A percentile compares a stretch with the other conserved stretches of the same genome.
Evolutionary conservation across 495 filamentous ascomycete species (phyloP).

Genomic region (Xylaria intraflava): DNA sequence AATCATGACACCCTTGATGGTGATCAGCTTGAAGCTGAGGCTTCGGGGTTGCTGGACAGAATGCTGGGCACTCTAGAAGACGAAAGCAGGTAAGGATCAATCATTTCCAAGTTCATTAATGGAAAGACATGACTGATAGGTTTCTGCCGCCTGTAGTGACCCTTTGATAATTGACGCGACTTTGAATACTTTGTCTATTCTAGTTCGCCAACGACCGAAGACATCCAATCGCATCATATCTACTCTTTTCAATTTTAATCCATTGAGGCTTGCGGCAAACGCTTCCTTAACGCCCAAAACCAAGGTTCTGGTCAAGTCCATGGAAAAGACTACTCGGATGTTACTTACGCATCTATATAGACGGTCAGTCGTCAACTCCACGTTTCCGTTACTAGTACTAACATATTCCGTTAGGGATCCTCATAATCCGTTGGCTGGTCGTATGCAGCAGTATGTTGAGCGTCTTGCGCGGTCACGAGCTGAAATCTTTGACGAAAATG

Average conservation of each 20-base stretch:
- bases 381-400: background rate
- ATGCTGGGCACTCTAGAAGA: constrained; percentile 84
- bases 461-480: constrained; percentile 63
- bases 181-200: constrained; percentile 72
- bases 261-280: constrained; percentile 62
- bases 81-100: constrained; percentile 58
- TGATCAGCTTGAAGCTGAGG: constrained; percentile 81
- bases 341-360: constrained; percentile 74
- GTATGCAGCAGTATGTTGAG: constrained; percentile 78
- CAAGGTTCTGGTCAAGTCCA: constrained; percentile 78
- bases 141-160: constrained; percentile 51
- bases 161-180: constrained; percentile 87
- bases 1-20: constrained; percentile 72
- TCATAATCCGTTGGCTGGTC: constrained; percentile 55
- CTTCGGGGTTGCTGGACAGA: constrained; percentile 80
- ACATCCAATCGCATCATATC: constrained; percentile 79
- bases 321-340: constrained; percentile 84
- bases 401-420: constrained; percentile 53
- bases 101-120: background rate
- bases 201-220: constrained; percentile 72
- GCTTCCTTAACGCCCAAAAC: constrained; percentile 69
- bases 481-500: constrained; percentile 70
- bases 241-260: constrained; percentile 85
- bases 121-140: constrained; percentile 3
- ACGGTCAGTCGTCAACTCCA: constrained; percentile 44